A percentile compares a stretch with the other conserved stretches of the same genome.
Evolutionary conservation across 148 eudicot genomes (phyloP).

Genomic region (Cornus suecica): DNA sequence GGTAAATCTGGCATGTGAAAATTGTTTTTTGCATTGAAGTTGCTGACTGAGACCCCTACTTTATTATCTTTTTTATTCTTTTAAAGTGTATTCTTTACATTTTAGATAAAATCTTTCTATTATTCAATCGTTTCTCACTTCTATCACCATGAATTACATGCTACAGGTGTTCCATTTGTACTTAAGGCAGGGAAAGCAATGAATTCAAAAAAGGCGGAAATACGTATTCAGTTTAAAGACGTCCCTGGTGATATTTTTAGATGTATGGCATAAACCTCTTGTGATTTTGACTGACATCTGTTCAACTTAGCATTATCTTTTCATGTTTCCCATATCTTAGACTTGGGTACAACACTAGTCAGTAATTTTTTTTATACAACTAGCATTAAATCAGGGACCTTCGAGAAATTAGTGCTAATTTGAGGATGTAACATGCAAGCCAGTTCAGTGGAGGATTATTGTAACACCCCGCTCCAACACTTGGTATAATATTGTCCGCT

Average conservation of each 20-base stretch:
- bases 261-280: constrained; percentile 43
- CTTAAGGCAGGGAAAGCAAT: constrained; percentile 95
- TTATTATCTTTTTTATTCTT: neutral
- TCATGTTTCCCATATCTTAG: neutral
- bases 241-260: constrained; percentile 96
- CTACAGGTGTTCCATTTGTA: constrained; percentile 91
- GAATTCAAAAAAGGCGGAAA: constrained; percentile 86
- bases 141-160: constrained; percentile 16
- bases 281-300: neutral
- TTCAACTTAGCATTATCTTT: neutral
- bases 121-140: constrained; percentile 10
- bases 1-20: neutral
- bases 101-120: constrained; percentile 3
- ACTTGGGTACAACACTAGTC: neutral
- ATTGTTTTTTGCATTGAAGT: neutral
- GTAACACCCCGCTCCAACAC: too few species aligned
- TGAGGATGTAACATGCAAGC: neutral
- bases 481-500: too few species aligned
- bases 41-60: neutral
- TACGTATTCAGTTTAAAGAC: constrained; percentile 91
- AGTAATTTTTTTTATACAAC: neutral
- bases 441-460: neutral
- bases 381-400: neutral
- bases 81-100: too few species aligned
- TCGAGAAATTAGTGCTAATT: neutral